Conservation (phyloP, 208 protist species). For the Acanthamoeba pearcei region DNA sequence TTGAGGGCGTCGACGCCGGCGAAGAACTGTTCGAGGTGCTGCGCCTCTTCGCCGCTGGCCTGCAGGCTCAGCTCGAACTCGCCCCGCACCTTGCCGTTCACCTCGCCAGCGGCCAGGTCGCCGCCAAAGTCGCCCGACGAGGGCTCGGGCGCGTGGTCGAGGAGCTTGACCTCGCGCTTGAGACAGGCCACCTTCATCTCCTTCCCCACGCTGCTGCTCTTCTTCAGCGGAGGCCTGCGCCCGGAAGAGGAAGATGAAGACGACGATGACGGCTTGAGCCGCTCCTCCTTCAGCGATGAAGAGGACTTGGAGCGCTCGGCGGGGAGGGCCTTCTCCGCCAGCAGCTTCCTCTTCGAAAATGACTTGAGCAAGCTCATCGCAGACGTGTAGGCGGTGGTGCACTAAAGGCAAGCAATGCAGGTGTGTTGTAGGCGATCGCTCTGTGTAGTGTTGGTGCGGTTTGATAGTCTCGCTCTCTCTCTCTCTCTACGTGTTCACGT, state of each 20-base stretch:
- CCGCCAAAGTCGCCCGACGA: not conserved
- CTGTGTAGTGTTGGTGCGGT: too few relatives aligned
- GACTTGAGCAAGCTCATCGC: not conserved
- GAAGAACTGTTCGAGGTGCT: not conserved
- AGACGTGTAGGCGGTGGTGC: not conserved
- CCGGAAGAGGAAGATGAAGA: too few relatives aligned
- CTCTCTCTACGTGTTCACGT: too few relatives aligned
- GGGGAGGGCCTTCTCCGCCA: not conserved
- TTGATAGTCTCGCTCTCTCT: too few relatives aligned
- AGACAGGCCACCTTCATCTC: not conserved
- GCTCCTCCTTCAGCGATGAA: not conserved
- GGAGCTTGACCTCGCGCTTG: not conserved
- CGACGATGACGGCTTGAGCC: too few relatives aligned
- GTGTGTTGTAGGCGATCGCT: too few relatives aligned
- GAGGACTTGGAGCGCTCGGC: not conserved
- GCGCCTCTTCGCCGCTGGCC: not conserved
- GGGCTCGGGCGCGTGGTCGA: not conserved
- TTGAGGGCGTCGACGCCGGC: not conserved
- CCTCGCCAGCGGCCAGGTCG: not conserved
- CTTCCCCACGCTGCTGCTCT: too few relatives aligned
- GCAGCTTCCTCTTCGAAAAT: not conserved
- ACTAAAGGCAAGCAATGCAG: too few relatives aligned
- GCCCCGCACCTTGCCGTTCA: not conserved
- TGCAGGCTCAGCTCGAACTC: conserved; percentile 26
- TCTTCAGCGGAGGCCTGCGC: too few relatives aligned